A percentile compares a stretch with the other conserved stretches of the same genome.
Conservation (phyloP, 768 basidiomycete species). For the Hygrocybe punicea region DNA sequence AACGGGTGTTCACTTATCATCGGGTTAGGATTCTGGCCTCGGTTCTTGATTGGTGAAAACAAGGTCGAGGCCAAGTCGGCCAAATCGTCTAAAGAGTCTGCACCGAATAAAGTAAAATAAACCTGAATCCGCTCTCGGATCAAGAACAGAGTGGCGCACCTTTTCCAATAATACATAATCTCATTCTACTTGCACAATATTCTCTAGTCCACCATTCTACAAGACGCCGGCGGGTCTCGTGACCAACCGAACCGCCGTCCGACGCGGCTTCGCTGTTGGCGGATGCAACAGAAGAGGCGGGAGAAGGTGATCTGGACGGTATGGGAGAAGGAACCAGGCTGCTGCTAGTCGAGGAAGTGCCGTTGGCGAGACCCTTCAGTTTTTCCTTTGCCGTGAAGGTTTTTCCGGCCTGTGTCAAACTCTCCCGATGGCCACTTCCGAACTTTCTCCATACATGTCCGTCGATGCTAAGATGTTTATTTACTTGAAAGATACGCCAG, state of each 20-base stretch:
- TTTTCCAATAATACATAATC: conserved; percentile 73
- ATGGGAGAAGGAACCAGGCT: conserved; percentile 43
- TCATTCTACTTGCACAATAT: conserved; percentile 82
- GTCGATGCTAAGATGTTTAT: conserved; percentile 75
- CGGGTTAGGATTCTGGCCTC: conserved; percentile 56
- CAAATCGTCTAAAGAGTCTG: conserved; percentile 76
- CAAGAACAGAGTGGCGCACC: conserved; percentile 40
- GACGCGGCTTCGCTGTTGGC: conserved; percentile 57
- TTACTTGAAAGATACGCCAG: conserved; percentile 94
- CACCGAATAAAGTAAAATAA: neutral
- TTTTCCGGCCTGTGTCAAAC: conserved; percentile 60
- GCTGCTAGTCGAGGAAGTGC: conserved; percentile 23
- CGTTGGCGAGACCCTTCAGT: conserved; percentile 28
- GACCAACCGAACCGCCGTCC: conserved; percentile 73
- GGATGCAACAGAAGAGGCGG: conserved; percentile 55
- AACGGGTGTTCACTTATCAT: conserved; percentile 72
- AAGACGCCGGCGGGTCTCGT: conserved; percentile 72
- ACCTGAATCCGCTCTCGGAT: neutral
- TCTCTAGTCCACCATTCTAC: conserved; percentile 83
- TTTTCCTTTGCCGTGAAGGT: conserved; percentile 51
- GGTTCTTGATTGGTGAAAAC: conserved; percentile 72
- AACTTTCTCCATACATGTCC: conserved; percentile 91
- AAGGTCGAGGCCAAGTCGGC: conserved; percentile 56
- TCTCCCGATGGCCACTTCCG: conserved; percentile 80
- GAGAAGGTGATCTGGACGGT: conserved; percentile 57